Conservation (phyloP, 2,329 filamentous ascomycete genomes). For the Neonectria sp. region DNA sequence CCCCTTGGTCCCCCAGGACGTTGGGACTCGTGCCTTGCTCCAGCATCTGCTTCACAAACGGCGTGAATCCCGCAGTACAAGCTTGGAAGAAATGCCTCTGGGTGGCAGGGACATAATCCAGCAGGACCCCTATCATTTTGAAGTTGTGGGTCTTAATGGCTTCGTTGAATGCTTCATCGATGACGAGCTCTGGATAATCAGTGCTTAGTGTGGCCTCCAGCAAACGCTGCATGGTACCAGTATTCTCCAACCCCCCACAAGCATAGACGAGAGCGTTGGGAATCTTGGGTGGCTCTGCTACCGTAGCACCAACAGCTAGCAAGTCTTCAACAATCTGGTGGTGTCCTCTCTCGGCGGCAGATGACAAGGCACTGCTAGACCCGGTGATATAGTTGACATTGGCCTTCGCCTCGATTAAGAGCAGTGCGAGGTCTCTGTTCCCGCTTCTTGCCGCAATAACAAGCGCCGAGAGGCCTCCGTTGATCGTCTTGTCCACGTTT, state of each 20-base stretch:
- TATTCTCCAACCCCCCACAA: neutral
- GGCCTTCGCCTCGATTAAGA: conserved; percentile 15
- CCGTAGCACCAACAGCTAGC: neutral
- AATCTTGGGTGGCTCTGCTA: neutral
- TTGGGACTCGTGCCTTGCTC: too few relatives aligned
- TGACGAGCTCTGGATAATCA: neutral
- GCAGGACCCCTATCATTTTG: neutral
- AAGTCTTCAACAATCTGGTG: conserved; percentile 19
- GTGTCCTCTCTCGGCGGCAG: neutral
- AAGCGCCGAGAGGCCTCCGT: neutral
- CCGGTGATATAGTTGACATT: neutral
- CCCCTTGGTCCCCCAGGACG: too few relatives aligned
- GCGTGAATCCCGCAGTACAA: neutral
- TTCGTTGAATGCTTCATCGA: neutral
- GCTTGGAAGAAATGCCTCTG: neutral
- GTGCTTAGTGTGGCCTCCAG: neutral
- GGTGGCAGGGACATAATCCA: conserved; percentile 9
- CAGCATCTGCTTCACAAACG: too few relatives aligned
- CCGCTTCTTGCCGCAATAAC: conserved; percentile 1
- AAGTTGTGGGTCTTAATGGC: neutral
- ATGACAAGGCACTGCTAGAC: neutral
- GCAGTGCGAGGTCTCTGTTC: neutral
- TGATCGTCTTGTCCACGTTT: conserved; percentile 5
- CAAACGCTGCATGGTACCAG: neutral
- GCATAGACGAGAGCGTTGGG: neutral